Conservation (phyloP, 1,284 basidiomycete genomes). For the Leccinum pallidistipes region DNA sequence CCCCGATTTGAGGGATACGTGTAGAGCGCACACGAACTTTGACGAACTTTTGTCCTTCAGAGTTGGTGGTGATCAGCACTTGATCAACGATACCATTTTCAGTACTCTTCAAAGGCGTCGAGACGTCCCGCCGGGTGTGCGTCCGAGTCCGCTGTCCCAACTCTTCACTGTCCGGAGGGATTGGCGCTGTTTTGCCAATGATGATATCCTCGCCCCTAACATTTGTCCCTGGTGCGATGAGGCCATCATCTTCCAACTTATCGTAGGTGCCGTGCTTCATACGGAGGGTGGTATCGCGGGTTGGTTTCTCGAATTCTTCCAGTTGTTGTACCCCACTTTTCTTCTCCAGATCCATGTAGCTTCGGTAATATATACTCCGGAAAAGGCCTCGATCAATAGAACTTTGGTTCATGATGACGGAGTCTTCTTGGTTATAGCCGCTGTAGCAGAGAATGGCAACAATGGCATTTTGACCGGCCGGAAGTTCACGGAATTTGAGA, state of each 20-base stretch:
- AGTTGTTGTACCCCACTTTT: slow-evolving; percentile 90
- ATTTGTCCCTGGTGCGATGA: slow-evolving; percentile 94
- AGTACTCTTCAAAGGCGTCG: slow-evolving; percentile 96
- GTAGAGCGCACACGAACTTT: slow-evolving; percentile 97
- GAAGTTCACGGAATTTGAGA: slow-evolving; percentile 95
- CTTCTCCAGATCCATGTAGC: slow-evolving; percentile 98
- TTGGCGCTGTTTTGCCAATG: slow-evolving; percentile 98
- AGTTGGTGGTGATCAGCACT: slow-evolving; percentile 95
- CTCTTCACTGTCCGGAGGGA: slow-evolving; percentile 96
- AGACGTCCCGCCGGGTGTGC: slow-evolving; percentile 93
- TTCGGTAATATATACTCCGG: slow-evolving; percentile 98
- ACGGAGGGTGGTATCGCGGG: slow-evolving; percentile 88
- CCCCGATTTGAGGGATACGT: slow-evolving; percentile 95
- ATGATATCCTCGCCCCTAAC: slow-evolving; percentile 98
- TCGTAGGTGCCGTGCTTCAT: slow-evolving; percentile 99
- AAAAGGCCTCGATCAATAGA: slow-evolving; percentile 98
- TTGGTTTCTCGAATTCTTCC: slow-evolving; percentile 98
- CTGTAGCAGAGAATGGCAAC: slow-evolving; percentile 99
- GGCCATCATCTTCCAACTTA: slow-evolving; percentile 94
- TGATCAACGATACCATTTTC: slow-evolving; percentile 98
- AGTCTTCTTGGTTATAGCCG: slow-evolving; percentile 99
- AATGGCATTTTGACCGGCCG: slow-evolving; percentile 97
- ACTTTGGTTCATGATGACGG: slow-evolving; percentile 99
- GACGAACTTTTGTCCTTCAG: slow-evolving; percentile 96
- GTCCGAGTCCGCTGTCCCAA: slow-evolving; percentile 91